Evolutionary conservation across 129 eudicot species (phyloP), one percentile per base, ranked within the genome.

Genomic region (Gnaphalium uliginosum): DNA sequence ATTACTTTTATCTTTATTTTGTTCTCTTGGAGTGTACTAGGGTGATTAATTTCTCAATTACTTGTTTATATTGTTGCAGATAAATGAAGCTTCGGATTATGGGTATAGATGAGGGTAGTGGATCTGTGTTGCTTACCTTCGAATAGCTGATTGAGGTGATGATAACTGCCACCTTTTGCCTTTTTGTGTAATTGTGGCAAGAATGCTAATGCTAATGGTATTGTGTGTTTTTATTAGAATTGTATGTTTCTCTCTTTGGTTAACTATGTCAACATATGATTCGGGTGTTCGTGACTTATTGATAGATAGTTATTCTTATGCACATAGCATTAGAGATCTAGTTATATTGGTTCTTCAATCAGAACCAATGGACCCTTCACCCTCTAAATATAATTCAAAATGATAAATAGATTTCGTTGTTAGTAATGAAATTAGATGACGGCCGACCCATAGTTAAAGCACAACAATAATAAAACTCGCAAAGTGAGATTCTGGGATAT

Each of bases 1-100:
- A 3, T 14, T 39, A 2, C 33, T 56, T 57, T 1, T 22, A 21
- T 26, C 8, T 62, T 32, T 13, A 13, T 73, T 35, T 21, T 33
- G 41, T 50, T 73, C 5, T 41, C 29, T 24, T 56, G 1, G 27
- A 4, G 76, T 32, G 26, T 19, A 48, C 14, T 21, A 10, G 43
- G 71, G 15, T 59, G 54, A 23, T 50, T 14, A 30, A 32, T 65
- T 76, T 51, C 15, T 50, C 24, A 65, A n/a, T 66, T 73, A 23
- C 26, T 59, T 75, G 15, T 64, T 74, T 41, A 18, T 39, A 1
- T 50, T 69, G 76, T 46, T 78, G 82, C 82, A 78, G 82, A 70
- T 61, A 78, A 78, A 70, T 70, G 82, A 78, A 54, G 71, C 13
- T 78, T 43, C 50, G 8, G 57, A 21, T 60, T n/a, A 39, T 39